phyloP scores from a whole-genome alignment of 345 rosid genomes.

The Camelina laxa region DNA sequence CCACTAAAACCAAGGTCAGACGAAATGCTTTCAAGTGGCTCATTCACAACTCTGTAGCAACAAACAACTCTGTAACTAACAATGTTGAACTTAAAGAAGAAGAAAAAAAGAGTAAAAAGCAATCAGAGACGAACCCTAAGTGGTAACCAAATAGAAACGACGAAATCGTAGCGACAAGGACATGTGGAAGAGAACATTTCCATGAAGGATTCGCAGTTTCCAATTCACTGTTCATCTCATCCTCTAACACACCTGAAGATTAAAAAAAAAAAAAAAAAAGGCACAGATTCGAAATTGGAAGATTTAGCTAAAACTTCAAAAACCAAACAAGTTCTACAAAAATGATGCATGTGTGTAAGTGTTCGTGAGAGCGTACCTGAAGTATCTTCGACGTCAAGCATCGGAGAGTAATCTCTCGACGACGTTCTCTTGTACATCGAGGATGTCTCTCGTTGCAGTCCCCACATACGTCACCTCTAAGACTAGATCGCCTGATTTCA shows the following conservation, averaged over 20 bases:
- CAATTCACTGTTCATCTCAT: constrained; percentile 39
- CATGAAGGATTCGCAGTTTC: constrained; percentile 83
- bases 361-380: constrained; percentile 47
- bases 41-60: constrained; percentile 80
- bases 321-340: neutral
- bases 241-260: constrained; percentile 59
- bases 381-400: constrained; percentile 61
- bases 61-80: constrained; percentile 61
- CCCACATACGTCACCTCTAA: constrained; percentile 64
- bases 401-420: constrained; percentile 58
- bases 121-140: constrained; percentile 76
- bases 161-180: constrained; percentile 76
- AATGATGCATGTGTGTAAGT: neutral
- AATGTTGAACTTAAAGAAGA: neutral
- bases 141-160: constrained; percentile 95
- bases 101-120: neutral
- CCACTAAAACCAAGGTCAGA: constrained; percentile 88
- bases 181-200: constrained; percentile 81
- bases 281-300: constrained; percentile 12
- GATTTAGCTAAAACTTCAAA: neutral
- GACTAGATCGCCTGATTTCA: constrained; percentile 28
- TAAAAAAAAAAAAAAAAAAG: too few species aligned
- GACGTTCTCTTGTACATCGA: constrained; percentile 75
- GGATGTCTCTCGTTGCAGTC: constrained; percentile 53
- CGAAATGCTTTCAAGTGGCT: constrained; percentile 93